Percentiles rank a stretch among this genome's conserved stretches.
These are phyloP conservation scores for Gymnopilus dilepis DNA, from an alignment of 768 basidiomycete genomes.

Conservation along the genomic window DNA sequence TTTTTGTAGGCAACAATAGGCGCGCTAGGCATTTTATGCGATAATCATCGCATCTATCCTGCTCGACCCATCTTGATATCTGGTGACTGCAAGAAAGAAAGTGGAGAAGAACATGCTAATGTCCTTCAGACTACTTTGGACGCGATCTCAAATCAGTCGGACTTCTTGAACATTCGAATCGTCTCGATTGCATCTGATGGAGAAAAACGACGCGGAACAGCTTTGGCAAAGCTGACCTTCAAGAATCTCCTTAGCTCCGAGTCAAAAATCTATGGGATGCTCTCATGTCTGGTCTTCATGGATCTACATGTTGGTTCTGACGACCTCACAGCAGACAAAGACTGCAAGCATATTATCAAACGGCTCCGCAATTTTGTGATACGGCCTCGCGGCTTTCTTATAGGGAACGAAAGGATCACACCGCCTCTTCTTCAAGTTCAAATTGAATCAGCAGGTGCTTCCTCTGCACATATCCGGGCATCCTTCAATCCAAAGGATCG, in stretches of 20 bases:
- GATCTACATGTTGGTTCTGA: constrained; percentile 38
- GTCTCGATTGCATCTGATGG: constrained; percentile 30
- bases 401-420: neutral
- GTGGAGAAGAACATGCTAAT: constrained; percentile 21
- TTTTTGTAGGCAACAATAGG: constrained; percentile 33
- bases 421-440: constrained; percentile 15
- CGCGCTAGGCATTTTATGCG: constrained; percentile 27
- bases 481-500: constrained; percentile 25
- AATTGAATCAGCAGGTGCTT: neutral
- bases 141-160: constrained; percentile 8
- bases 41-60: constrained; percentile 24
- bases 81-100: constrained; percentile 29
- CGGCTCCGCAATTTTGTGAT: constrained; percentile 34
- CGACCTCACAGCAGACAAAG: constrained; percentile 41
- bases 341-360: constrained; percentile 41
- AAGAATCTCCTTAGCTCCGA: neutral
- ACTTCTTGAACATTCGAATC: constrained; percentile 7
- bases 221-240: constrained; percentile 19
- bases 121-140: constrained; percentile 19
- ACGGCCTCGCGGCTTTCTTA: constrained; percentile 26
- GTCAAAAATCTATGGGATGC: constrained; percentile 27
- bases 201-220: constrained; percentile 22
- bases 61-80: constrained; percentile 30
- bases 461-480: constrained; percentile 10
- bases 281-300: constrained; percentile 28